Conservation (phyloP, 345 rosid species). For the Erucastrum elatum region DNA sequence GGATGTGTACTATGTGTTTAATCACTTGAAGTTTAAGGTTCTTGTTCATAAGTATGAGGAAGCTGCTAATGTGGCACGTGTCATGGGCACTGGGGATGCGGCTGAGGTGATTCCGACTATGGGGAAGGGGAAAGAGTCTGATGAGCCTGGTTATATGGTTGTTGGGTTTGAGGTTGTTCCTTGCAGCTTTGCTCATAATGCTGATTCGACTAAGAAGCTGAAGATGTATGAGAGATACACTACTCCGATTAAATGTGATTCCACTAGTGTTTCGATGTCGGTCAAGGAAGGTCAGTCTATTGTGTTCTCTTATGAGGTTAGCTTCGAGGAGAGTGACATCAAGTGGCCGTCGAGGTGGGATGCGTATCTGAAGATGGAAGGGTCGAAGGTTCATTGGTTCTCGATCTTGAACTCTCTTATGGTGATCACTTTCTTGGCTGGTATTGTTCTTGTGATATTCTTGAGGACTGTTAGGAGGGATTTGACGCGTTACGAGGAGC, state of each 20-base stretch:
- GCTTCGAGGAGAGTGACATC: slow-evolving; percentile 69
- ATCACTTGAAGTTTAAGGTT: slow-evolving; percentile 84
- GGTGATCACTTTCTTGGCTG: slow-evolving; percentile 90
- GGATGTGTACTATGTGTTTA: slow-evolving; percentile 70
- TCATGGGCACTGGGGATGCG: slow-evolving; percentile 89
- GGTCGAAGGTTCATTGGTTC: slow-evolving; percentile 90
- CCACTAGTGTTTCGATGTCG: slow-evolving; percentile 63
- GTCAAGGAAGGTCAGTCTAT: slow-evolving; percentile 72
- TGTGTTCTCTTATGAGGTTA: slow-evolving; percentile 72
- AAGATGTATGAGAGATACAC: slow-evolving; percentile 63
- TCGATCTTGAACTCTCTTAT: slow-evolving; percentile 75
- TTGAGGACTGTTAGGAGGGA: slow-evolving; percentile 87
- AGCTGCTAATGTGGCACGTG: slow-evolving; percentile 63
- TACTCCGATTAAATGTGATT: slow-evolving; percentile 68
- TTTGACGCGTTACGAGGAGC: slow-evolving; percentile 84
- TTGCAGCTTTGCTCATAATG: slow-evolving; percentile 65
- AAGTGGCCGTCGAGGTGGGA: slow-evolving; percentile 98
- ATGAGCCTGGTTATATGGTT: slow-evolving; percentile 71
- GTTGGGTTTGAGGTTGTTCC: slow-evolving; percentile 91
- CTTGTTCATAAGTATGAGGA: slow-evolving; percentile 88
- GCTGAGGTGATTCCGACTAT: slow-evolving; percentile 66
- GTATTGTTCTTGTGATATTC: slow-evolving; percentile 83
- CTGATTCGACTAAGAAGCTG: slow-evolving; percentile 52
- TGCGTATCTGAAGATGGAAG: slow-evolving; percentile 78
- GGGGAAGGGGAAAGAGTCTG: slow-evolving; percentile 37